phyloP scores from a whole-genome alignment of 1,284 basidiomycete genomes.

The Hortiboletus rubellus region DNA sequence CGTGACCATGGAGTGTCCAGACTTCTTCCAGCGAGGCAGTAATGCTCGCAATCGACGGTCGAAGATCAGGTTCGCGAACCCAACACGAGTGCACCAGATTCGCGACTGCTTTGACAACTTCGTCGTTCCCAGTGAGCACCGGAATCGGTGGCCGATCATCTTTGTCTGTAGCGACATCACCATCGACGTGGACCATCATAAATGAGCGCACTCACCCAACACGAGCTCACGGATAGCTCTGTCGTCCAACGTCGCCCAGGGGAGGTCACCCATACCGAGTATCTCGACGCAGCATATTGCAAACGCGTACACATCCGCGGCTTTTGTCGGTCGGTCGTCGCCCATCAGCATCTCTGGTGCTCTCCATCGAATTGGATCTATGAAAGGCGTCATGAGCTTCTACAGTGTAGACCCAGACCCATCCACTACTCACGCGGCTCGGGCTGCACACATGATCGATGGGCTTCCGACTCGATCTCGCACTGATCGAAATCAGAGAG shows the following conservation, averaged over 20 bases:
- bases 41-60: conserved; percentile 52
- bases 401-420: neutral
- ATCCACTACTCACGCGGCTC: conserved; percentile 49
- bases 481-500: conserved; percentile 80
- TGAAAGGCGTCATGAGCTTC: conserved; percentile 28
- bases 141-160: conserved; percentile 57
- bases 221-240: conserved; percentile 59
- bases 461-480: conserved; percentile 72
- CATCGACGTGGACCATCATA: neutral
- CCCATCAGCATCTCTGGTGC: conserved; percentile 70
- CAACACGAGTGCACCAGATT: conserved; percentile 51
- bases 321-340: conserved; percentile 60
- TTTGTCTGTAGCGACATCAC: conserved; percentile 42
- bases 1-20: conserved; percentile 6
- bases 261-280: conserved; percentile 59
- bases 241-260: conserved; percentile 63
- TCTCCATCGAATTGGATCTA: conserved; percentile 69
- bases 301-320: conserved; percentile 73
- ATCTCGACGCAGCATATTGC: conserved; percentile 72
- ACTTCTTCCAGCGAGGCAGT: conserved; percentile 42
- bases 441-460: conserved; percentile 53
- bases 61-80: conserved; percentile 43
- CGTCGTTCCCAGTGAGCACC: conserved; percentile 20
- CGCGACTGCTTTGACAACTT: conserved; percentile 28
- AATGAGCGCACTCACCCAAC: conserved; percentile 44